Evolutionary conservation across 352 stramenopile species (phyloP).

Genomic region (Albugo candida): DNA sequence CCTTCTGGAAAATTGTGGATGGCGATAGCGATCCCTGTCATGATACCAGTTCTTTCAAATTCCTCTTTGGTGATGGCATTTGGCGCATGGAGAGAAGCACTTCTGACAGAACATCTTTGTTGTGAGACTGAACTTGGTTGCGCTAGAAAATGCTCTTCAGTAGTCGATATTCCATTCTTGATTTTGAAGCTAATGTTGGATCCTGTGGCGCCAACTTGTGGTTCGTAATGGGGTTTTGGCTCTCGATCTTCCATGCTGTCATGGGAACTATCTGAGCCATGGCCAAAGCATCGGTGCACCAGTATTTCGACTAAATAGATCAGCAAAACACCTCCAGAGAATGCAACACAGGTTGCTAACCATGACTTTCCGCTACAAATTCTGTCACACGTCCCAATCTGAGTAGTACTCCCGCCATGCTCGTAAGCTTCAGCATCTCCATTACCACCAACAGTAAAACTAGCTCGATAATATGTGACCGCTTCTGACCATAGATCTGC

Average conservation of each 20-base stretch:
- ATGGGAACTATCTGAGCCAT: constrained; percentile 13
- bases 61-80: constrained; percentile 15
- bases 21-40: constrained; percentile 87
- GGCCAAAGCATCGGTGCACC: constrained; percentile 27
- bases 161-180: constrained; percentile 6
- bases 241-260: constrained; percentile 5
- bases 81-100: no score
- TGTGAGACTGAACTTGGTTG: constrained; percentile 9
- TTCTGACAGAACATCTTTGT: background rate
- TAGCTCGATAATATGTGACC: constrained; percentile 29
- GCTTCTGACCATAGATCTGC: constrained; percentile 38
- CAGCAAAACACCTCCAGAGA: constrained; percentile 35
- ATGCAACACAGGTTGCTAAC: constrained; percentile 28
- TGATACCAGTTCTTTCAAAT: constrained; percentile 71
- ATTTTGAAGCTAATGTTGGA: constrained; percentile 1
- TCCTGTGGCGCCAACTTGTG: no score
- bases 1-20: constrained; percentile 97
- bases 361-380: constrained; percentile 36
- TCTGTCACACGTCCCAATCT: constrained; percentile 28
- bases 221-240: no score
- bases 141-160: constrained; percentile 11
- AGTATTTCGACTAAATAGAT: constrained; percentile 48
- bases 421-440: constrained; percentile 50
- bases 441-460: constrained; percentile 25
- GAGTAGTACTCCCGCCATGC: constrained; percentile 16